Conservation (phyloP, 2,329 filamentous ascomycete species). For the Exophiala sp. region DNA sequence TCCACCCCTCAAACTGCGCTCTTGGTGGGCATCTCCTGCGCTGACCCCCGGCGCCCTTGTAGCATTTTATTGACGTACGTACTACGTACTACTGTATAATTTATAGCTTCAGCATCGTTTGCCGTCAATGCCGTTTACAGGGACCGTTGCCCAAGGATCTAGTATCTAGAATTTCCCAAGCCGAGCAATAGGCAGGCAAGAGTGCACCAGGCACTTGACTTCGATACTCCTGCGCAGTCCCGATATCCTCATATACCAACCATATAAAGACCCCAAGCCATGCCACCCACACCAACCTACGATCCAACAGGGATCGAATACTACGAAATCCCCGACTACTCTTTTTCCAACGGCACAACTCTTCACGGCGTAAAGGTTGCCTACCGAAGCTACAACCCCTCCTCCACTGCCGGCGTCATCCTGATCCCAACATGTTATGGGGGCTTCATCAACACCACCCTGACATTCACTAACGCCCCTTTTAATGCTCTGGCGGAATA, state of each 20-base stretch:
- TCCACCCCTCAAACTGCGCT: not conserved
- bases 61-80: too few relatives aligned
- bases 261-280: not conserved
- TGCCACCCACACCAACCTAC: slow-evolving; percentile 14
- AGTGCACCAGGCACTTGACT: too few relatives aligned
- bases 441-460: slow-evolving; percentile 46
- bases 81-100: too few relatives aligned
- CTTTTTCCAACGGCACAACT: slow-evolving; percentile 35
- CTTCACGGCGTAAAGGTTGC: slow-evolving; percentile 34
- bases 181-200: too few relatives aligned
- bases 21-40: not conserved
- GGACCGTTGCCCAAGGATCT: too few relatives aligned
- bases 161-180: too few relatives aligned
- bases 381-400: slow-evolving; percentile 41
- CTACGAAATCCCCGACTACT: slow-evolving; percentile 36
- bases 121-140: too few relatives aligned
- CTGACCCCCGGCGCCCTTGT: too few relatives aligned
- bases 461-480: slow-evolving; percentile 40
- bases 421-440: slow-evolving; percentile 53
- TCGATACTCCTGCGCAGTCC: too few relatives aligned
- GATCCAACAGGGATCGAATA: slow-evolving; percentile 32
- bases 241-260: too few relatives aligned
- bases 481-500: slow-evolving; percentile 37
- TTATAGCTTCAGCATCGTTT: too few relatives aligned
- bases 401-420: slow-evolving; percentile 35